A percentile compares a stretch with the other conserved stretches of the same genome.
Evolutionary conservation across 192 early-diverging fungal species (phyloP).

Genomic region (Phycomyces nitens): DNA sequence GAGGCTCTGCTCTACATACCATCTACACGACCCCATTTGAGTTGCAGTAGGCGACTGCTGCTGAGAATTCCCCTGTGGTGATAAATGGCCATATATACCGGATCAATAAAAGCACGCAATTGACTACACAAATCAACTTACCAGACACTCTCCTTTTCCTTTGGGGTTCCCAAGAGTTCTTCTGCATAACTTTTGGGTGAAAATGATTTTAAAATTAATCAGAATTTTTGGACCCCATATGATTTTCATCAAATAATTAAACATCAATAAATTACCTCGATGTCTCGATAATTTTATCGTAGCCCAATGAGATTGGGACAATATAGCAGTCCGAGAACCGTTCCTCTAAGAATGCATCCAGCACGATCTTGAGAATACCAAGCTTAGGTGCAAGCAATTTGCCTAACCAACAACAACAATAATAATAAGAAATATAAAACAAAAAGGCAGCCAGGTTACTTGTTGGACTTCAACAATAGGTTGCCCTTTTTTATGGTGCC

Average conservation of each 20-base stretch:
- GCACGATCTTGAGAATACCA: conserved; percentile 77
- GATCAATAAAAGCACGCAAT: not conserved
- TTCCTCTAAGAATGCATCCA: conserved; percentile 64
- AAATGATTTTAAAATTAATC: too few species aligned
- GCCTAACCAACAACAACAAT: conserved; percentile 16
- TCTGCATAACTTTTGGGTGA: conserved; percentile 75
- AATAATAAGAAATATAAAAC: not conserved
- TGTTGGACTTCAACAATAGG: too few species aligned
- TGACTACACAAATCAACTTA: conserved; percentile 2
- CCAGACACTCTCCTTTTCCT: conserved; percentile 73
- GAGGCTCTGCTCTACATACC: too few species aligned
- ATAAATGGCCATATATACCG: not conserved
- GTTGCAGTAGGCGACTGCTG: conserved; percentile 50
- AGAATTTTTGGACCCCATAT: too few species aligned
- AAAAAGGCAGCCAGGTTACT: too few species aligned
- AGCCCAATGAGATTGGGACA: conserved; percentile 80
- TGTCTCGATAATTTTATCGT: conserved; percentile 84
- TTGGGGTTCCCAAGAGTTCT: conserved; percentile 76
- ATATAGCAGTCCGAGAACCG: conserved; percentile 65
- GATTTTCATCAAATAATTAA: too few species aligned
- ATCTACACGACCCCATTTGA: conserved; percentile 82
- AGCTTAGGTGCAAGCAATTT: conserved; percentile 79
- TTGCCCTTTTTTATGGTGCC: too few species aligned
- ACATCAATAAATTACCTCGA: too few species aligned
- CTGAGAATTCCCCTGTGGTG: conserved; percentile 52